A percentile compares a stretch with the other conserved stretches of the same genome.
phyloP scores from a whole-genome alignment of 2,329 filamentous ascomycete genomes.

The Whalleya microplaca region DNA sequence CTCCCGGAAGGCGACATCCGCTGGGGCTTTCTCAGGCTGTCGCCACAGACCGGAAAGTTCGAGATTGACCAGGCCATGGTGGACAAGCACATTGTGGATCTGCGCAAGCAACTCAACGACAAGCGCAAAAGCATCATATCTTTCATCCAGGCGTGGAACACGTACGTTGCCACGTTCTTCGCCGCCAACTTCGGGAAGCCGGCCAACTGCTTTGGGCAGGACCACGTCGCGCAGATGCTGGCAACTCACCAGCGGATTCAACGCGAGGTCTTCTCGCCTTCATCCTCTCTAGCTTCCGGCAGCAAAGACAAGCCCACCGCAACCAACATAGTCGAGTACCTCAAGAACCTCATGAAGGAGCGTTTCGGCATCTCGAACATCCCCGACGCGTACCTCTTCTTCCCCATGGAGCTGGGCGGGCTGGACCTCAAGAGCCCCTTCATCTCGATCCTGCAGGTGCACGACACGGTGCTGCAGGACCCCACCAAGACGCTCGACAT shows the following conservation, averaged over 20 bases:
- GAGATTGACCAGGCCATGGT: slow-evolving; percentile 63
- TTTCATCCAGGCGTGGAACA: slow-evolving; percentile 55
- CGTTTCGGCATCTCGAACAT: slow-evolving; percentile 53
- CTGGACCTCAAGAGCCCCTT: slow-evolving; percentile 52
- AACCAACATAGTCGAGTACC: slow-evolving; percentile 56
- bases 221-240: slow-evolving; percentile 57
- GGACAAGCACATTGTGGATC: slow-evolving; percentile 61
- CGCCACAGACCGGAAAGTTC: slow-evolving; percentile 56
- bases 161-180: slow-evolving; percentile 56
- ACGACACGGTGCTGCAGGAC: slow-evolving; percentile 36
- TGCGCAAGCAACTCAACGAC: slow-evolving; percentile 57
- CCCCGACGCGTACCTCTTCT: slow-evolving; percentile 51
- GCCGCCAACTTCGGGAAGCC: slow-evolving; percentile 55
- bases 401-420: slow-evolving; percentile 50
- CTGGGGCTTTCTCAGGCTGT: slow-evolving; percentile 61
- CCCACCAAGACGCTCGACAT: slow-evolving; percentile 32
- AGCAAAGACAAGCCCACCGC: slow-evolving; percentile 17
- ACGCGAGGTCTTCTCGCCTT: slow-evolving; percentile 47
- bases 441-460: slow-evolving; percentile 45
- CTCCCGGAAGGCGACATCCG: slow-evolving; percentile 54
- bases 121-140: slow-evolving; percentile 55
- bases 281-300: slow-evolving; percentile 26
- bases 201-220: slow-evolving; percentile 54
- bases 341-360: slow-evolving; percentile 54
- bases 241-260: slow-evolving; percentile 54